Evolutionary conservation across 1,284 basidiomycete genomes (phyloP), one percentile per base, ranked within the genome.

Genomic region (Fomitopsis betulina): DNA sequence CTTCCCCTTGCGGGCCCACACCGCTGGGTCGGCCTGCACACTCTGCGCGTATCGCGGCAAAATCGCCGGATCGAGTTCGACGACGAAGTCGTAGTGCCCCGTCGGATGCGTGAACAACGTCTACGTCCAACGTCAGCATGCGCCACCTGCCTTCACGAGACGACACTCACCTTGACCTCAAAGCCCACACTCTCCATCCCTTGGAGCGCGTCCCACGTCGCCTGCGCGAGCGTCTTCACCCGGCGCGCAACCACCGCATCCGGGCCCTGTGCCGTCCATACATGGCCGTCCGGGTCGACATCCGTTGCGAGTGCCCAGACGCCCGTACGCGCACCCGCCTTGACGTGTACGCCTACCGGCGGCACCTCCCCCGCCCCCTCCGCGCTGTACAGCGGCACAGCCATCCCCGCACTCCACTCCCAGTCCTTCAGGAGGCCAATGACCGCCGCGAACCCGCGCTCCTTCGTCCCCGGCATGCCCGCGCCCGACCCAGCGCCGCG

Each of bases 261-360:
- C 0, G 90, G 87, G 2, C 84, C 81, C 19, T 73, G 69, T 13
- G 74, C 70, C 0, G 89, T 92, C 93, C 94, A 98, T 58, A 89
- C 79, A 42, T 79, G 76, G 0, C 95, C 96, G 1, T 79, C 76
- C 5, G 77, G 68, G 69, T 99, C 96, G 51, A 86, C 77, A 65
- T 93, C 91, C 0, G 97, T 98, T 5, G 81, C 80, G 17, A 99
- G 73, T 35, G 81, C 82, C 94, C 95, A 98, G 4, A 91, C 89
- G 2, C 84, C 84, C 17, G 45, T 45, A 57, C 74, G 77, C 21
- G 69, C 56, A 66, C 73, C 50, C 72, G 70, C 55, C 67, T 62
- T 49, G 62, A 67, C 52, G 67, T 70, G 65, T 77, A 82, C 38
- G 17, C 49, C 30, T 23, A 35, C 47, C 5, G 47, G 47, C 10